These are phyloP conservation scores for Yarrowia bubula DNA, from an alignment of 805 yeast genomes.

Conservation along the genomic window DNA sequence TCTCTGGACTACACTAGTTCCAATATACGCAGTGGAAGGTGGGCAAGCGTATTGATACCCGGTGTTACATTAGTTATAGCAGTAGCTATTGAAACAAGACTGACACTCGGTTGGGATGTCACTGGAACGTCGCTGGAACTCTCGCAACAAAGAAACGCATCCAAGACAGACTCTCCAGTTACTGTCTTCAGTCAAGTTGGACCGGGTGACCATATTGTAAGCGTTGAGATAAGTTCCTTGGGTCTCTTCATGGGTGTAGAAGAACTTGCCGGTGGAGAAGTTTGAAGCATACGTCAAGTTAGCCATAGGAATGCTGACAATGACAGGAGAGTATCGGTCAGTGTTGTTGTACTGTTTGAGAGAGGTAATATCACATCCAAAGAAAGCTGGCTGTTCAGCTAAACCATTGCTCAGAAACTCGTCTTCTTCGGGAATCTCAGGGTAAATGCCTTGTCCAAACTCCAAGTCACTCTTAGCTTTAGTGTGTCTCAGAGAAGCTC, in stretches of 20 bases:
- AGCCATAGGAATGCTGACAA: slow-evolving; percentile 26
- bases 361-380: slow-evolving; percentile 67
- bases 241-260: neutral
- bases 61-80: neutral
- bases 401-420: slow-evolving; percentile 60
- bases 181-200: neutral
- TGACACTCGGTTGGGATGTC: neutral
- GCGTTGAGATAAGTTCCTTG: neutral
- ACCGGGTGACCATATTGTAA: neutral
- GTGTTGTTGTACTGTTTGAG: slow-evolving; percentile 1
- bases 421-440: slow-evolving; percentile 69
- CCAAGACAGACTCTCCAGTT: neutral
- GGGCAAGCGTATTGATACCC: too few species aligned
- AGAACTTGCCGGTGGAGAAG: slow-evolving; percentile 1
- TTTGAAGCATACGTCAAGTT: slow-evolving; percentile 62
- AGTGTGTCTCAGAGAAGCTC: neutral
- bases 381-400: slow-evolving; percentile 70
- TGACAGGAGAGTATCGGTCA: neutral
- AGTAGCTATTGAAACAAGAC: neutral
- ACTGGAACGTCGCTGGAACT: neutral
- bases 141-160: neutral
- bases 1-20: too few species aligned
- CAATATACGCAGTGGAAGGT: too few species aligned
- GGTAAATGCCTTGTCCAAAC: slow-evolving; percentile 61
- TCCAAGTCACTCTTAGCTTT: slow-evolving; percentile 47